Percentiles rank a stretch among this genome's conserved stretches.
Evolutionary conservation across 768 basidiomycete species (phyloP).

Genomic region (Termitomyces sp.): DNA sequence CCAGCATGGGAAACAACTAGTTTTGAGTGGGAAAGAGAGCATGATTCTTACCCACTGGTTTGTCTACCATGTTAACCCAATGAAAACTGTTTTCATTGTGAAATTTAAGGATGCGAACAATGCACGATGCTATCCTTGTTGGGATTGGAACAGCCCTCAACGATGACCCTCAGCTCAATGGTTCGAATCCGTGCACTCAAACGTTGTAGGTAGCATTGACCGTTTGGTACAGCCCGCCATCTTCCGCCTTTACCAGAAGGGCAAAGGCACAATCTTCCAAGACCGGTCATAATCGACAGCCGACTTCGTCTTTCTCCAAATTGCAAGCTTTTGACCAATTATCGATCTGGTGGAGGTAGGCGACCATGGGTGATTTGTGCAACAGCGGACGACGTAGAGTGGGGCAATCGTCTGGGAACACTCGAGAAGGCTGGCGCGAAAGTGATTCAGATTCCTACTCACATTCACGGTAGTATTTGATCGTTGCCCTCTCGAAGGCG

Average conservation of each 20-base stretch:
- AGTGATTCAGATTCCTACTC: slow-evolving; percentile 48
- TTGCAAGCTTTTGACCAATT: slow-evolving; percentile 73
- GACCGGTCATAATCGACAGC: slow-evolving; percentile 83
- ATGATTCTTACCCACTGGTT: slow-evolving; percentile 95
- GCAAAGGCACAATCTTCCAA: slow-evolving; percentile 51
- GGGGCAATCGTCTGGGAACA: slow-evolving; percentile 30
- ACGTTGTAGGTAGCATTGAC: not conserved
- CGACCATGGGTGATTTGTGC: slow-evolving; percentile 74
- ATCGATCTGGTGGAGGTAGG: slow-evolving; percentile 49
- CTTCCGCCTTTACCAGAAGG: slow-evolving; percentile 39
- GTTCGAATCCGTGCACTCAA: slow-evolving; percentile 37
- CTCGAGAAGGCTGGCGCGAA: slow-evolving; percentile 67
- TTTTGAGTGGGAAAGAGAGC: slow-evolving; percentile 81
- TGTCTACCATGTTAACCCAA: slow-evolving; percentile 14
- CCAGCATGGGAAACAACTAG: slow-evolving; percentile 64
- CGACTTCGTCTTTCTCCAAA: slow-evolving; percentile 58
- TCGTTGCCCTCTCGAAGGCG: too few relatives aligned
- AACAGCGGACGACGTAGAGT: slow-evolving; percentile 19
- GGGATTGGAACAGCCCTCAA: slow-evolving; percentile 88
- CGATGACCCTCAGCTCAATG: slow-evolving; percentile 93
- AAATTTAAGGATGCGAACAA: slow-evolving; percentile 70
- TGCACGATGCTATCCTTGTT: slow-evolving; percentile 91
- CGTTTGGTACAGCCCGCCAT: slow-evolving; percentile 43
- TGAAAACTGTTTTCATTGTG: not conserved
- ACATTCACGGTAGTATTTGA: slow-evolving; percentile 27